A percentile compares a stretch with the other conserved stretches of the same genome.
Evolutionary conservation across 2,329 filamentous ascomycete genomes (phyloP).

Genomic region (Sporothrix globosa): DNA sequence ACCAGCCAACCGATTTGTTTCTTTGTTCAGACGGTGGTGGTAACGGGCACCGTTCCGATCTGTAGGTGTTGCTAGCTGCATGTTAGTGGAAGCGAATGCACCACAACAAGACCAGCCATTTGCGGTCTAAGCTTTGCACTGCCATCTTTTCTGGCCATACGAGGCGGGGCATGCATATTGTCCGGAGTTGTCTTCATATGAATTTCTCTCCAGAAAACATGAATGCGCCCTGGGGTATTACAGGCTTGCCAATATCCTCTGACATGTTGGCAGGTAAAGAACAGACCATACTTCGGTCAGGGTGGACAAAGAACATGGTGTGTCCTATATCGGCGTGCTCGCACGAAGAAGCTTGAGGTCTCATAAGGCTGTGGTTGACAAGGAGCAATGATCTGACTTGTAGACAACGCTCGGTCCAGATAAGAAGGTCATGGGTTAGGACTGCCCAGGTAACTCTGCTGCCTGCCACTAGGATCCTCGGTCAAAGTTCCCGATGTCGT

Average conservation of each 20-base stretch:
- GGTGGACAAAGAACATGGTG: neutral
- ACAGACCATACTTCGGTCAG: neutral
- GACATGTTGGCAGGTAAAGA: neutral
- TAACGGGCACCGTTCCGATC: conserved; percentile 6
- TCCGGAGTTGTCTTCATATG: conserved; percentile 7
- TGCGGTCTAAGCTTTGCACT: conserved; percentile 31
- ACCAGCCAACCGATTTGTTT: neutral
- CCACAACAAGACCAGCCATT: conserved; percentile 20
- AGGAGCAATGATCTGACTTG: neutral
- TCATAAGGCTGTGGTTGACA: neutral
- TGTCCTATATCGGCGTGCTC: conserved; percentile 21
- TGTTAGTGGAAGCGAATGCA: conserved; percentile 14
- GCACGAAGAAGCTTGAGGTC: neutral
- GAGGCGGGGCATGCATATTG: conserved; percentile 24
- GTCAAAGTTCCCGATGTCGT: conserved; percentile 9
- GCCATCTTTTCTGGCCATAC: conserved; percentile 4
- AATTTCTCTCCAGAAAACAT: neutral
- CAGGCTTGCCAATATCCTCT: neutral
- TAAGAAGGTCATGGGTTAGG: neutral
- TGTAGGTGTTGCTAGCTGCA: conserved; percentile 27
- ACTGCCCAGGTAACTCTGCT: neutral
- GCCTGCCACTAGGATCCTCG: conserved; percentile 22
- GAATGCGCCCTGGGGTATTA: no score
- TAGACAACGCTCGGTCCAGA: neutral
- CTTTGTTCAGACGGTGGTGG: neutral